A percentile compares a stretch with the other conserved stretches of the same genome.
Evolutionary conservation across 495 filamentous ascomycete genomes (phyloP).

Genomic region (Apodospora peruviana): DNA sequence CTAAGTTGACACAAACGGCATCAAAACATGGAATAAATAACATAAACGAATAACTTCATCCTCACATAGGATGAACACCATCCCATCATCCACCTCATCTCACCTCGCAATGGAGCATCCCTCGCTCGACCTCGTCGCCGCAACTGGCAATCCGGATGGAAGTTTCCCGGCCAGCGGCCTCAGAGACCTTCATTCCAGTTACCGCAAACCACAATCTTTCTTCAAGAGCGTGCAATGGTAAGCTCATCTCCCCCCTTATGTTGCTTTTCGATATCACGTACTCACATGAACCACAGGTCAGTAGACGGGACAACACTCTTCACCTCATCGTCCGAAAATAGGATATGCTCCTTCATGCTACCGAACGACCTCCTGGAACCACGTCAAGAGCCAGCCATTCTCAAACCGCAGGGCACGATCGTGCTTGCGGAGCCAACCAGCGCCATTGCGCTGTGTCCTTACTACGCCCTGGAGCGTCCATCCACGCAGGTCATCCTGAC

Average conservation of each 20-base stretch:
- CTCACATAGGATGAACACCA: no score
- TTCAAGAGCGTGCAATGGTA: slow-evolving; percentile 33
- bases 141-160: slow-evolving; percentile 13
- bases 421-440: slow-evolving; percentile 63
- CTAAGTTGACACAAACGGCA: no score
- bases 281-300: slow-evolving; percentile 36
- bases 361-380: slow-evolving; percentile 65
- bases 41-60: no score
- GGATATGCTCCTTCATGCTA: slow-evolving; percentile 65
- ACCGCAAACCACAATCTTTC: slow-evolving; percentile 15
- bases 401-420: slow-evolving; percentile 59
- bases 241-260: not conserved
- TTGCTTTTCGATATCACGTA: no score
- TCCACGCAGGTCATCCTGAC: slow-evolving; percentile 64
- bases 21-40: no score
- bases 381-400: slow-evolving; percentile 34
- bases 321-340: slow-evolving; percentile 65
- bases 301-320: slow-evolving; percentile 79
- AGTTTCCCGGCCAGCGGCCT: not conserved
- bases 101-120: slow-evolving; percentile 14
- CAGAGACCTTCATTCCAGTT: not conserved
- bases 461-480: slow-evolving; percentile 60
- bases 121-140: slow-evolving; percentile 17
- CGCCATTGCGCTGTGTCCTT: slow-evolving; percentile 66
- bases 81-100: not conserved